phyloP scores from a whole-genome alignment of 495 filamentous ascomycete species.

The Xylaria intraflava region DNA sequence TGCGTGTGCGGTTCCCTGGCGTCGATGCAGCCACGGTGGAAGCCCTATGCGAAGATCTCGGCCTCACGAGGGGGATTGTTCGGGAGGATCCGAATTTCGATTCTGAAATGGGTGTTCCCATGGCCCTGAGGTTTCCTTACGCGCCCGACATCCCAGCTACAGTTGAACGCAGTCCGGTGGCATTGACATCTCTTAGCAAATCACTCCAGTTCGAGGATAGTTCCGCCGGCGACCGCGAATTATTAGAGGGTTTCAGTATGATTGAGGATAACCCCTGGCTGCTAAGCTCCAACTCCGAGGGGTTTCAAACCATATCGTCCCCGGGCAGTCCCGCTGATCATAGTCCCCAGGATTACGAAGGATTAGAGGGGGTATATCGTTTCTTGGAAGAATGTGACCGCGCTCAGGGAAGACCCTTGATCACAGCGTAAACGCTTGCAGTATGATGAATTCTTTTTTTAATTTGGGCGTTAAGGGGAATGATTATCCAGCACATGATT shows the following conservation, averaged over 20 bases:
- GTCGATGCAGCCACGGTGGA: constrained; percentile 83
- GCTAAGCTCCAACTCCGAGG: constrained; percentile 37
- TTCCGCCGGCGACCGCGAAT: constrained; percentile 36
- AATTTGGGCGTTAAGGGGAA: constrained; percentile 4
- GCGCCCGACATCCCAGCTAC: constrained; percentile 52
- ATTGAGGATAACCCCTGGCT: constrained; percentile 42
- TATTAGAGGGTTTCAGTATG: constrained; percentile 25
- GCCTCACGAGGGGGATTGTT: constrained; percentile 68
- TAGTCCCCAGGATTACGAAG: constrained; percentile 58
- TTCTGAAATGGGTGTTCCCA: constrained; percentile 50
- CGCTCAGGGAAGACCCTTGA: constrained; percentile 34
- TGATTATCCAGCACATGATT: no score
- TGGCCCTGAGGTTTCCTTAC: constrained; percentile 81
- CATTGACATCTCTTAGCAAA: constrained; percentile 46
- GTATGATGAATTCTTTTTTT: constrained; percentile 4
- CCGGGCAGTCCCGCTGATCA: constrained; percentile 34
- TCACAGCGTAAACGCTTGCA: neutral
- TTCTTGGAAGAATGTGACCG: constrained; percentile 84
- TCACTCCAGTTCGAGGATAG: constrained; percentile 37
- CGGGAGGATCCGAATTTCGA: constrained; percentile 72
- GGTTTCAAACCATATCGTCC: constrained; percentile 46
- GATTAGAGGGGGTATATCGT: constrained; percentile 75
- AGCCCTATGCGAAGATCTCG: constrained; percentile 77
- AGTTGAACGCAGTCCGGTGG: constrained; percentile 12
- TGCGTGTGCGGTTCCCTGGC: constrained; percentile 84